Base-by-base conservation (phyloP, 2,329 filamentous ascomycete species). In the Diaporthe amygdali region DNA sequence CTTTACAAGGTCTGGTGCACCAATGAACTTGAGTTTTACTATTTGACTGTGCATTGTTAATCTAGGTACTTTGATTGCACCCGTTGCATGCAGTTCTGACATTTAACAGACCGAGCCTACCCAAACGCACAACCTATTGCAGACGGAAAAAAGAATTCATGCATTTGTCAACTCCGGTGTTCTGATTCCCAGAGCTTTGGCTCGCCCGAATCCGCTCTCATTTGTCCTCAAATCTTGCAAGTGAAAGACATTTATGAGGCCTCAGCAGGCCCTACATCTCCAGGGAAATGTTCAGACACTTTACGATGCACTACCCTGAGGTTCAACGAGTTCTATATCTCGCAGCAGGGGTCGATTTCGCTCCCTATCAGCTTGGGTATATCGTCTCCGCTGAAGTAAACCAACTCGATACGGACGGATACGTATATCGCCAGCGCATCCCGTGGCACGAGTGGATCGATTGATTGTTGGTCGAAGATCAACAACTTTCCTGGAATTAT, bases 1-100 rank as follows among this genome's bases (percentile, higher is more conserved):
- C 89, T 90, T 71, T 93, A 93, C 75, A 86, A 89, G 0, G 89
- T 92, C 0, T 93, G 91, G 90, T 93, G 91, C 76, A 91, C 81
- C 17, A 89, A 90, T 67, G 90, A 92, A 75, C 87, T 89, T 69
- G 90, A 93, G 77, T 83, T 92, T 2, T 93, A 92, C 76, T 86
- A 93, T 72, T 75, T 92, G 52, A 86, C 82, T 76, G 89, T 88
- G 77, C 72, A 81, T 20, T 32, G 6, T 32, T 32, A 14, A 5
- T 32, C 27, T 5, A 25, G 32, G 12, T 17, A 76, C 20, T 32
- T 66, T 54, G 32, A 41, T 22, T 8, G 10, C 44, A 44, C 25
- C 27, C 41, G 54, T 37, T 17, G 6, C 17, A 1, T 14, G 39
- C 66, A 61, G 32, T 64, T 27, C 51, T 32, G 61, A 39, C 54